Evolutionary conservation across 129 eudicot genomes (phyloP).

Genomic region (Glebionis coronaria): DNA sequence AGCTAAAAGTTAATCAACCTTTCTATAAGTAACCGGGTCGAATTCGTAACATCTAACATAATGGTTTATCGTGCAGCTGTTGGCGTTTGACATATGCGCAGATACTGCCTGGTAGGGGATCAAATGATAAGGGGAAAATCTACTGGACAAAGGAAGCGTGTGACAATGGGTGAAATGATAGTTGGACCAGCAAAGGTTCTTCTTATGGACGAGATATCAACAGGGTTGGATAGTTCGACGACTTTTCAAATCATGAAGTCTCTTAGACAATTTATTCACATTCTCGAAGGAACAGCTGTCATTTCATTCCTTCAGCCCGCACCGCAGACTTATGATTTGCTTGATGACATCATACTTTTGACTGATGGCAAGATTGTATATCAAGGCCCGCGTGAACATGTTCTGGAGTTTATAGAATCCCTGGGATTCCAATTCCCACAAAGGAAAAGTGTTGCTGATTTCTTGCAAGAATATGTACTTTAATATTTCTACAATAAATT

Average conservation of each 20-base stretch:
- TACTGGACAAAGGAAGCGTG: no score
- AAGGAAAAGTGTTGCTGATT: conserved; percentile 75
- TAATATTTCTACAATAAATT: no score
- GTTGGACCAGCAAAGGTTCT: no score
- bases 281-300: conserved; percentile 62
- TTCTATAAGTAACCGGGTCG: no score
- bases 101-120: conserved; percentile 83
- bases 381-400: no score
- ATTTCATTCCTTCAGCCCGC: conserved; percentile 83
- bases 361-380: no score
- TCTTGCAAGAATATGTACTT: conserved; percentile 82
- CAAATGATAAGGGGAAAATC: conserved; percentile 67
- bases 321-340: conserved; percentile 73
- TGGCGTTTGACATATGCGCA: conserved; percentile 60
- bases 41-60: no score
- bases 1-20: no score
- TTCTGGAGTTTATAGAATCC: conserved; percentile 66
- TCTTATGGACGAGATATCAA: no score
- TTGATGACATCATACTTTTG: conserved; percentile 73
- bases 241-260: conserved; percentile 67
- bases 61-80: no score
- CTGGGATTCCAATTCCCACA: conserved; percentile 73
- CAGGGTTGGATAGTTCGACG: no score
- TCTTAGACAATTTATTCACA: conserved; percentile 53
- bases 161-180: no score